Evolutionary conservation across 169 alveolate species (phyloP).

Genomic region (Ichthyophthirius multifiliis): DNA sequence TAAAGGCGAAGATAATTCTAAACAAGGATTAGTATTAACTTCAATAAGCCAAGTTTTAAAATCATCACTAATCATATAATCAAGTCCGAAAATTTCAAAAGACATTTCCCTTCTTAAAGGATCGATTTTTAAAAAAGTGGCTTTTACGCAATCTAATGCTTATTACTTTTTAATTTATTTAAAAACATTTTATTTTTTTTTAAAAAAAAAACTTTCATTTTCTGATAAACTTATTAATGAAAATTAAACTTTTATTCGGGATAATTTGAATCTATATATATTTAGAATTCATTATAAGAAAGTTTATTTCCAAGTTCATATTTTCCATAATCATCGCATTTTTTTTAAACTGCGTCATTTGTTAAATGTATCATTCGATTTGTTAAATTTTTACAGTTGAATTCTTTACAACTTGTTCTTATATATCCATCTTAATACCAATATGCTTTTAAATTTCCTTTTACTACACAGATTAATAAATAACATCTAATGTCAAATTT

Average conservation of each 20-base stretch:
- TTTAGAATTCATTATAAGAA: conserved; percentile 69
- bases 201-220: not conserved
- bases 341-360: conserved; percentile 79
- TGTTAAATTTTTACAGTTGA: conserved; percentile 46
- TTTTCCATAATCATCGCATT: conserved; percentile 76
- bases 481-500: conserved; percentile 84
- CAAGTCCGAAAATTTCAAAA: conserved; percentile 83
- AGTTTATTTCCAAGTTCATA: conserved; percentile 82
- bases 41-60: conserved; percentile 81
- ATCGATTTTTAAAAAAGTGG: conserved; percentile 61
- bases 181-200: not conserved
- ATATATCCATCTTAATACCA: conserved; percentile 75
- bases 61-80: conserved; percentile 79
- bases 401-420: conserved; percentile 72
- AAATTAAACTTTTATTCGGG: not conserved
- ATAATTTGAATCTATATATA: conserved; percentile 23
- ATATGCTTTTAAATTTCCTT: conserved; percentile 47
- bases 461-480: conserved; percentile 40
- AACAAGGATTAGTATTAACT: conserved; percentile 82
- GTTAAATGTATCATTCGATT: conserved; percentile 73
- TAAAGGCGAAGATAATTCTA: conserved; percentile 58
- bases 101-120: conserved; percentile 56
- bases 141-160: conserved; percentile 54
- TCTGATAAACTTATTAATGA: not conserved
- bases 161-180: conserved; percentile 10